A percentile compares a stretch with the other conserved stretches of the same genome.
Conservation (phyloP, 139 green algal genomes). For the Micractinium sp. region DNA sequence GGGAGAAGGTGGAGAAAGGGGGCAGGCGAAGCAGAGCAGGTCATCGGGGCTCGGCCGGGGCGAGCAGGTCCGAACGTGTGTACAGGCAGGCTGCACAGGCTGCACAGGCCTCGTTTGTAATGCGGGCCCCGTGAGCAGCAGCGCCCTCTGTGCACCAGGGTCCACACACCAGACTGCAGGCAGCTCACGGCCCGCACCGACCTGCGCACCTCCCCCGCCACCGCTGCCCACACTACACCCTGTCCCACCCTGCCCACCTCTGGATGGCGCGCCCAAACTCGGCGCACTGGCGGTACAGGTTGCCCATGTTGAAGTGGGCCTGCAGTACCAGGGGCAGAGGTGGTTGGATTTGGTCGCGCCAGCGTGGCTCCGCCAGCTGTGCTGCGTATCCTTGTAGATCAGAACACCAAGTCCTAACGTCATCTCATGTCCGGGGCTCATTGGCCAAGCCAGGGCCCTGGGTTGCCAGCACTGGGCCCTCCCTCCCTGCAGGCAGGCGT, state of each 20-base stretch:
- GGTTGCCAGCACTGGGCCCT: not conserved
- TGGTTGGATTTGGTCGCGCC: too few relatives aligned
- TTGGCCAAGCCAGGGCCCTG: not conserved
- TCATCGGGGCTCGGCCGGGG: not conserved
- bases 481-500: not conserved
- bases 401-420: too few relatives aligned
- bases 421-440: too few relatives aligned
- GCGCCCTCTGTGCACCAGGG: too few relatives aligned
- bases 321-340: conserved; percentile 20
- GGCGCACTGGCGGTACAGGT: conserved; percentile 57
- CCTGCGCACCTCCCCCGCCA: too few relatives aligned
- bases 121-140: too few relatives aligned
- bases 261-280: conserved; percentile 58
- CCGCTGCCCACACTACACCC: not conserved
- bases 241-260: not conserved
- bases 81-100: too few relatives aligned
- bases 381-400: too few relatives aligned
- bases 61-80: not conserved
- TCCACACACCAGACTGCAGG: too few relatives aligned
- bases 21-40: not conserved
- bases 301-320: conserved; percentile 72
- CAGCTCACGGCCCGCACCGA: not conserved
- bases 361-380: too few relatives aligned
- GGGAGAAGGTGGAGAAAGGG: too few relatives aligned
- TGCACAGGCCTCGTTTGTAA: too few relatives aligned